Base-by-base conservation (phyloP, 148 eudicot species). In the Rhododendron henanense region DNA sequence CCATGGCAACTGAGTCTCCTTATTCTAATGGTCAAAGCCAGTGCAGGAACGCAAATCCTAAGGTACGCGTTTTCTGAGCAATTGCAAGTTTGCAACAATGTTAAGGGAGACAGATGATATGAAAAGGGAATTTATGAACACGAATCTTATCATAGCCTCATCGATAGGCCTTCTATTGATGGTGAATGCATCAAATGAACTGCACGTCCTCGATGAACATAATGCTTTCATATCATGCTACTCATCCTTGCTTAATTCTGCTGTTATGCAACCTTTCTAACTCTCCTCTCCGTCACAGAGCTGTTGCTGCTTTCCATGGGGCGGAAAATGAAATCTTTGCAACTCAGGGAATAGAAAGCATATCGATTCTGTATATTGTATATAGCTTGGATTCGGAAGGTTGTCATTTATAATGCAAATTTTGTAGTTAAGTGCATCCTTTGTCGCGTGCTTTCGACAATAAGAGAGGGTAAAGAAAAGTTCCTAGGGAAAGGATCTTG, bases 241-340 rank as follows among this genome's bases (percentile, higher is more conserved):
- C 19, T 48, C 35, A 1, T 48, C 59, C 67, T n/a, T 59, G 21
- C 3, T 85, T 28, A 78, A 3, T 78, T 63, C 19, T 44, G 28
- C 28, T 51, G 57, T 39, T 69, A 31, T 53, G 23, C 77, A 48
- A 51, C 61, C 74, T 47, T 15, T 39, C 63, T 85, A 61, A 65
- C 79, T 31, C 91, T 55, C 73, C 82, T 84, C 53, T 85, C 19
- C 44, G 4, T 37, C 10, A 23, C 92, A 92, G 94, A 84, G 92
- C 71, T 91, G 94, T 80, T 53, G 90, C 79, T 93, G 96, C 87
- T 89, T 92, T 77, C 91, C 94, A 73, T 93, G 96, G 96, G 86
- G 89, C 69, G 78, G 89, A 86, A 91, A 91, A 84, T 89, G 89
- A 93, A 80, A 87, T 39, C 81, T 35, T 45, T 33, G 79, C 13